These are phyloP conservation scores for Garcia nutans DNA, from an alignment of 345 rosid genomes.

Conservation along the genomic window DNA sequence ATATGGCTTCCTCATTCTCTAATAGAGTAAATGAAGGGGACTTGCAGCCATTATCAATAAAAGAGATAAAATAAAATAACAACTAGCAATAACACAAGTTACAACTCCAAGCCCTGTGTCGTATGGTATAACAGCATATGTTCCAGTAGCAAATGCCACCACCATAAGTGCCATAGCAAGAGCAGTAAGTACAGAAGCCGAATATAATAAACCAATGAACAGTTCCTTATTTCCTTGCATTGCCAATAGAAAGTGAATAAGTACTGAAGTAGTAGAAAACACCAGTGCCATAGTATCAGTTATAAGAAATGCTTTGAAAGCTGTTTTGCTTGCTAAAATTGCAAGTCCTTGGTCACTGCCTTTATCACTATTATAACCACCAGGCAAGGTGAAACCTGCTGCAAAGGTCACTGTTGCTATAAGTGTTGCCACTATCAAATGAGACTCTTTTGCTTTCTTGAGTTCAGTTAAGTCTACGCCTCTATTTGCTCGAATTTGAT, in stretches of 20 bases:
- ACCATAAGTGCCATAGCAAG: constrained; percentile 2
- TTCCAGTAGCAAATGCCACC: constrained; percentile 2
- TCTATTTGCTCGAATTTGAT: too few relatives aligned
- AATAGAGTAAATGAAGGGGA: too few relatives aligned
- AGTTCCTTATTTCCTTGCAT: not conserved
- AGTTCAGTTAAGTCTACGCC: not conserved
- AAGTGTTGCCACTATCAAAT: constrained; percentile 11
- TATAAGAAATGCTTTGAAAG: constrained; percentile 8
- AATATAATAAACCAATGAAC: fast-evolving
- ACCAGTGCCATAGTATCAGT: constrained; percentile 7
- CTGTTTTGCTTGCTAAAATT: not conserved
- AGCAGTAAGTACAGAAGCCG: not conserved
- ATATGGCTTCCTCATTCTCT: too few relatives aligned
- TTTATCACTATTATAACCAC: not conserved
- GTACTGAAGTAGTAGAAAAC: not conserved
- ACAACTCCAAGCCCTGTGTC: not conserved
- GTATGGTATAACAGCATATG: not conserved
- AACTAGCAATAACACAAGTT: not conserved
- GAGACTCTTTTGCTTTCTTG: not conserved
- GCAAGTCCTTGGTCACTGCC: constrained; percentile 2
- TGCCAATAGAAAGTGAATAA: not conserved
- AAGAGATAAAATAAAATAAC: not conserved
- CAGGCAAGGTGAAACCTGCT: constrained; percentile 15
- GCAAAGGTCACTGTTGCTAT: constrained; percentile 18
- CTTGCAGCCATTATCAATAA: too few relatives aligned